Percentiles rank a stretch among this genome's conserved stretches.
Evolutionary conservation across 1,284 basidiomycete genomes (phyloP).

Genomic region (Marasmius oreades): DNA sequence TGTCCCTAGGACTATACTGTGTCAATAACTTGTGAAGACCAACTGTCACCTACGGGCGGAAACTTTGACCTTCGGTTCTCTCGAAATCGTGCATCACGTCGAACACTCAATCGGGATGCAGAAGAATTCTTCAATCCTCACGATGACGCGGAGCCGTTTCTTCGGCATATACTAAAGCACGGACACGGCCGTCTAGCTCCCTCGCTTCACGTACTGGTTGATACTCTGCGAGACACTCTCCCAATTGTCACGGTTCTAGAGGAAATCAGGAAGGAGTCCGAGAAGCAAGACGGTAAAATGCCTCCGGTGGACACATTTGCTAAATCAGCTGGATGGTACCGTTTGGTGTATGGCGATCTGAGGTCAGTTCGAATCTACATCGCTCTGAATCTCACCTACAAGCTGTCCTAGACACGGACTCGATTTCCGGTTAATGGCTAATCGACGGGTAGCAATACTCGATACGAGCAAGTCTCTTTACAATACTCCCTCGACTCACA

Average conservation of each 20-base stretch:
- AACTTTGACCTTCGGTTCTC: slow-evolving; percentile 74
- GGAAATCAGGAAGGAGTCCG: slow-evolving; percentile 41
- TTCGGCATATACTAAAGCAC: slow-evolving; percentile 60
- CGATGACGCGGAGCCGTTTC: slow-evolving; percentile 67
- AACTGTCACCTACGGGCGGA: slow-evolving; percentile 58
- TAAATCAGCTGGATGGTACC: slow-evolving; percentile 78
- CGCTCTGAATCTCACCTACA: background rate
- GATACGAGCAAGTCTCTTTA: slow-evolving; percentile 66
- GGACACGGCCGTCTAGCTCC: slow-evolving; percentile 61
- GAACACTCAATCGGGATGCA: slow-evolving; percentile 19
- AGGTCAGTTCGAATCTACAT: slow-evolving; percentile 35
- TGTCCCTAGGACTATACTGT: slow-evolving; percentile 65
- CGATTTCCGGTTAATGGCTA: slow-evolving; percentile 72
- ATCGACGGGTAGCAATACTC: slow-evolving; percentile 60
- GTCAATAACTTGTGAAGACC: slow-evolving; percentile 68
- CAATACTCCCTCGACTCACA: slow-evolving; percentile 16
- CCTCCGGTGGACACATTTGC: slow-evolving; percentile 59
- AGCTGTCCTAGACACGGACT: slow-evolving; percentile 56
- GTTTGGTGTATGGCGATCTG: slow-evolving; percentile 65
- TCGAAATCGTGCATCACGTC: slow-evolving; percentile 35
- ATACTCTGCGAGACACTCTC: slow-evolving; percentile 66
- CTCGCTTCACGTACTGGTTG: slow-evolving; percentile 62
- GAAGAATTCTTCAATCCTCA: slow-evolving; percentile 58
- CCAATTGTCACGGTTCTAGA: slow-evolving; percentile 71
- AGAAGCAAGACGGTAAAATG: slow-evolving; percentile 24